These are phyloP conservation scores for Botrytis byssoidea DNA, from an alignment of 2,329 filamentous ascomycete genomes.

Conservation along the genomic window DNA sequence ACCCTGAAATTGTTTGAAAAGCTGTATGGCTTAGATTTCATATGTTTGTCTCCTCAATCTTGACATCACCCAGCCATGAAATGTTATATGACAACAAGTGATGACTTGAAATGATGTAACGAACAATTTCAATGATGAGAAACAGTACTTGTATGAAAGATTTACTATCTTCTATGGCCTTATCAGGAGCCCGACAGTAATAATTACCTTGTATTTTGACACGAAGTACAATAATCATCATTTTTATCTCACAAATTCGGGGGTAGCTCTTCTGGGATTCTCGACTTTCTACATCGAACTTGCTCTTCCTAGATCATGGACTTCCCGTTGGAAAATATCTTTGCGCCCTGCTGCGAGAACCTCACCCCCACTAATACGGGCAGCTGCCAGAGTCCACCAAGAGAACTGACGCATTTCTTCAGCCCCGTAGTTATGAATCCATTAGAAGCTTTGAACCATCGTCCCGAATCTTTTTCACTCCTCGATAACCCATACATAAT, in stretches of 20 bases:
- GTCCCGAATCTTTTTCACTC: neutral
- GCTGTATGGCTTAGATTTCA: neutral
- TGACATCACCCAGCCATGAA: neutral
- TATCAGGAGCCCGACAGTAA: no score
- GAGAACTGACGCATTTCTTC: neutral
- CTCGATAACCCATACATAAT: neutral
- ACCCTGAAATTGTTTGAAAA: neutral
- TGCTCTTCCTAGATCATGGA: no score
- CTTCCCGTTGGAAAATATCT: no score
- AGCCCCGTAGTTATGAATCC: neutral
- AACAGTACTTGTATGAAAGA: no score
- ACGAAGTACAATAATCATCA: no score
- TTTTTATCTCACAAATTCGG: no score
- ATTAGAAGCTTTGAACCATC: neutral
- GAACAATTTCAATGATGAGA: neutral
- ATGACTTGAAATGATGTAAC: neutral
- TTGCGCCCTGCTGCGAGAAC: neutral
- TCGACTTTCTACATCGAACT: no score
- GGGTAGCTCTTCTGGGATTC: no score
- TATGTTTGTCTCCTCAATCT: neutral
- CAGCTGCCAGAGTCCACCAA: neutral
- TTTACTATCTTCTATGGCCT: no score
- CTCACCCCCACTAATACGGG: neutral
- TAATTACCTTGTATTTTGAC: no score
- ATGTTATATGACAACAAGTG: neutral